Base-by-base conservation (phyloP, 805 yeast species). In the Saccharomycopsis fermentans region DNA sequence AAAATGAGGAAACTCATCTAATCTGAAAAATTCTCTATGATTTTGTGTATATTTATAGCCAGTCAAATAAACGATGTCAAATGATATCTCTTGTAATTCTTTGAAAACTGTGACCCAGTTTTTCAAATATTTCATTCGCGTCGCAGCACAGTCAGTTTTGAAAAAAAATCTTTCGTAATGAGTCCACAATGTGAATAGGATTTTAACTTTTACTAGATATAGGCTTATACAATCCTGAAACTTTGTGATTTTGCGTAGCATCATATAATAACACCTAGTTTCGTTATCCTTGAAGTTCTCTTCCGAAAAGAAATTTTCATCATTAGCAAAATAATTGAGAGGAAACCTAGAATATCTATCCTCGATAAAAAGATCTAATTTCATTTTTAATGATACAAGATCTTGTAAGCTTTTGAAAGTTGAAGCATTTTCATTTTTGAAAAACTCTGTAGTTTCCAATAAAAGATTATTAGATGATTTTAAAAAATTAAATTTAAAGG, bases 161-260 rank as follows among this genome's bases (percentile, higher is more conserved):
- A 43, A 43, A 43, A 43, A 43, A 12, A 29, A 43, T 17, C 39
- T 36, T 47, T 55, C 61, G 37, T 40, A 55, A 50, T 55, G 56
- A 16, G 19, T n/a, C 19, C 53, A 34, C 29, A 58, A 9, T 19
- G 35, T 17, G 14, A 53, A 21, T 16, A 47, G 27, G 11, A 55
- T 5, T 21, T 55, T 55, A 27, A 58, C 6, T 21, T 47, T n/a
- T 8, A 55, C 36, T 12, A 52, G 14, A 24, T 16, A 16, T 14
- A 55, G 24, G 24, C 21, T 40, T 26, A 58, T n/a, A 19, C 47
- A 54, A 24, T 52, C 37, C n/a, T 52, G 54, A 26, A 58, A 52
- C 19, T 39, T 52, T 12, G 48, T 17, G 14, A 39, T 27, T 36
- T 58, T 58, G n/a, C 16, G 17, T 6, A 57, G 27, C n/a, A 48